Percentiles rank a stretch among this genome's conserved stretches.
phyloP scores from a whole-genome alignment of 2,329 filamentous ascomycete species.

The Alternaria sp. region DNA sequence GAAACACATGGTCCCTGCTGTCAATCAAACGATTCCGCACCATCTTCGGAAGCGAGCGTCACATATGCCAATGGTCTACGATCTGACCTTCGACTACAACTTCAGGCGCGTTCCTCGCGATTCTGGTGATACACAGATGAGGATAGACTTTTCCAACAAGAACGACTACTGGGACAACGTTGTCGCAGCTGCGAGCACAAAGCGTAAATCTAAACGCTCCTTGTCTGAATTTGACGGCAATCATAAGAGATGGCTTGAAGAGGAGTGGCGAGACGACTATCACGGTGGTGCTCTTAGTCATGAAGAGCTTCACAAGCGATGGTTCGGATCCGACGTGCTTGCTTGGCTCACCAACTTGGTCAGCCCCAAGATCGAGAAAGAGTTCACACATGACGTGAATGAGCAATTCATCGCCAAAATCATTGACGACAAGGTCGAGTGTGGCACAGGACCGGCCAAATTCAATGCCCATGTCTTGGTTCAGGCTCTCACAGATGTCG shows the following conservation, averaged over 20 bases:
- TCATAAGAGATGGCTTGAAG: conserved; percentile 49
- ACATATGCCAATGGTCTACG: conserved; percentile 5
- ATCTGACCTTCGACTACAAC: conserved; percentile 21
- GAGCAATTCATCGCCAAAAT: conserved; percentile 13
- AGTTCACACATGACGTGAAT: conserved; percentile 10
- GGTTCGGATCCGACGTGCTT: conserved; percentile 43
- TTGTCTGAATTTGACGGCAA: conserved; percentile 38
- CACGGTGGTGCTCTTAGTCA: conserved; percentile 31
- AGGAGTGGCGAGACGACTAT: conserved; percentile 47
- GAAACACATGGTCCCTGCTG: conserved; percentile 27
- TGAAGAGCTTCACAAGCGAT: conserved; percentile 46
- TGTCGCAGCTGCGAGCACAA: conserved; percentile 19
- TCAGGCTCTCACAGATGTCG: conserved; percentile 6
- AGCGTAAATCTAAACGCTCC: conserved; percentile 37
- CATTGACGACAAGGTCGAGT: conserved; percentile 8
- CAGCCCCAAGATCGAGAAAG: conserved; percentile 8
- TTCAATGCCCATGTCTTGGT: conserved; percentile 3
- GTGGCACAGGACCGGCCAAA: background rate
- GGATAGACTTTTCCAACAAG: conserved; percentile 17
- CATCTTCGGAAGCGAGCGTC: conserved; percentile 18
- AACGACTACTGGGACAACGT: conserved; percentile 18
- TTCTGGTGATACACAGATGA: conserved; percentile 15
- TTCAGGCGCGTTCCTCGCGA: conserved; percentile 8
- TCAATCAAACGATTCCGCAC: background rate
- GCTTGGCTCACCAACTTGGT: conserved; percentile 20